These are phyloP conservation scores for Eucalyptus sideroxylon DNA, from an alignment of 345 rosid genomes.

Conservation along the genomic window DNA sequence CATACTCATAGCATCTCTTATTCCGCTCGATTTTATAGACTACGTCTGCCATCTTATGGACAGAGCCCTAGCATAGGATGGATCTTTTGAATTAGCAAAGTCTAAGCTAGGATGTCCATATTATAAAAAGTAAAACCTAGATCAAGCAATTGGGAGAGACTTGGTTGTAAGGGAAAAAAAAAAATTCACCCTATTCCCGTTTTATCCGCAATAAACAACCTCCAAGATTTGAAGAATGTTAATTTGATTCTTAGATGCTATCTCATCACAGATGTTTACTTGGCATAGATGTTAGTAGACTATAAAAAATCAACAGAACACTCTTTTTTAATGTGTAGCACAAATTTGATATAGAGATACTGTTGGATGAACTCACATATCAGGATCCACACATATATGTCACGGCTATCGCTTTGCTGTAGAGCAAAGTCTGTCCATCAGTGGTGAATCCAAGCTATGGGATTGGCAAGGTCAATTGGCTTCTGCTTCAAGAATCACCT, in stretches of 20 bases:
- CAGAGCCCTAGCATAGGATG: background rate
- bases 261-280: background rate
- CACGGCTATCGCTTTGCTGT: fast-evolving
- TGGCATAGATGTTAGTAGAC: background rate
- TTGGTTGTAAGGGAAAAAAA: background rate
- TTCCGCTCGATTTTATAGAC: background rate
- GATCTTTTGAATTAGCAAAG: no score
- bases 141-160: background rate
- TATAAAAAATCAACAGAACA: background rate
- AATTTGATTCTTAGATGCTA: background rate
- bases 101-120: background rate
- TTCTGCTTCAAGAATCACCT: background rate
- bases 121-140: background rate
- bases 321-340: background rate
- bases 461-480: background rate
- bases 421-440: fast-evolving
- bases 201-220: no score
- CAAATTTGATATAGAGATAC: background rate
- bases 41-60: background rate
- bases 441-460: background rate
- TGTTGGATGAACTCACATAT: background rate
- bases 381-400: background rate
- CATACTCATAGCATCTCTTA: background rate
- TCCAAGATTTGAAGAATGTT: background rate
- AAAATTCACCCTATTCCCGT: no score